A percentile compares a stretch with the other conserved stretches of the same genome.
Evolutionary conservation across 495 filamentous ascomycete genomes (phyloP).

Genomic region (Corynascus novoguineensis): DNA sequence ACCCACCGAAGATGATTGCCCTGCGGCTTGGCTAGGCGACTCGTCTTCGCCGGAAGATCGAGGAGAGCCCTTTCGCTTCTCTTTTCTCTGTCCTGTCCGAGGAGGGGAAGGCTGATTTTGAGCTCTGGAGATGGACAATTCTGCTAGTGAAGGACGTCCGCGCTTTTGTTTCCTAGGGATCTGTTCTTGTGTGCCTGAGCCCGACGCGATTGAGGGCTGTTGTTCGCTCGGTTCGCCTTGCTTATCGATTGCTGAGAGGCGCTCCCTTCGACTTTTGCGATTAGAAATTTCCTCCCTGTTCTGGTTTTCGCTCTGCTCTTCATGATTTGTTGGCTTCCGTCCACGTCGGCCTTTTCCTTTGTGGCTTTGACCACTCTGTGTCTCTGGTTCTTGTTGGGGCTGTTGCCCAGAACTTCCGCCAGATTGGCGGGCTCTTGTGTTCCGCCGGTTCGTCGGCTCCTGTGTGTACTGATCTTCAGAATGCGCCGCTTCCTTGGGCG

Average conservation of each 20-base stretch:
- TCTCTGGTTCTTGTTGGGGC: background rate
- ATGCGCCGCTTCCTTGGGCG: background rate
- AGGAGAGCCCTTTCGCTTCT: conserved; percentile 9
- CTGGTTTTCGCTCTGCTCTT: background rate
- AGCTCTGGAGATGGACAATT: conserved; percentile 21
- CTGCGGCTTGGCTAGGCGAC: background rate
- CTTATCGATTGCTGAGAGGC: conserved; percentile 16
- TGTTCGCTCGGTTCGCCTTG: conserved; percentile 10
- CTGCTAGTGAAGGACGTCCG: conserved; percentile 20
- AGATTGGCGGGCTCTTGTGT: conserved; percentile 9
- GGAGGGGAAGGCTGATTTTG: conserved; percentile 18
- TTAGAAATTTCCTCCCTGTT: background rate
- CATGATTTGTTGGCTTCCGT: background rate
- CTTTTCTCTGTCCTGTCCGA: background rate
- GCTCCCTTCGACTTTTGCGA: conserved; percentile 15
- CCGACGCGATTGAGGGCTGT: background rate
- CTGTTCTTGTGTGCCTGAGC: background rate
- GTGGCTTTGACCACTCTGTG: background rate
- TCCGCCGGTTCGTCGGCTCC: conserved; percentile 7
- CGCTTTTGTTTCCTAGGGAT: conserved; percentile 10
- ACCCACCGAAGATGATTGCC: too few species aligned
- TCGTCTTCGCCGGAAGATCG: background rate
- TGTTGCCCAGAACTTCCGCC: conserved; percentile 3
- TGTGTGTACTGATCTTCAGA: background rate
- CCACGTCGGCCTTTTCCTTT: background rate